Percentiles rank a stretch among this genome's conserved stretches.
Conservation (phyloP, 306 rosid species). For the Vachellia pachyceras region DNA sequence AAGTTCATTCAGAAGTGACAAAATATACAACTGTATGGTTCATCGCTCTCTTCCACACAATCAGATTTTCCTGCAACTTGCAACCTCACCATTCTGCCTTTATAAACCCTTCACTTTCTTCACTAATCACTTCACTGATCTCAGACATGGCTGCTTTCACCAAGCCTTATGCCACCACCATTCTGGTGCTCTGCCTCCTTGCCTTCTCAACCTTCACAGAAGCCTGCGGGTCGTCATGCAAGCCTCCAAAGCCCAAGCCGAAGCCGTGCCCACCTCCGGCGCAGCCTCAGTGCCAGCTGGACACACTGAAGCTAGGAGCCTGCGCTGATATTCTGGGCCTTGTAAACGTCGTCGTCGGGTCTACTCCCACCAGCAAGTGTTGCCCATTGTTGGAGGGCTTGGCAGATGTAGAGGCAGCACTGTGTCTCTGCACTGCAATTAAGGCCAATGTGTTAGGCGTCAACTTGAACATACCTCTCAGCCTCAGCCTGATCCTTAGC, state of each 20-base stretch:
- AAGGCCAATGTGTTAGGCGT: slow-evolving; percentile 81
- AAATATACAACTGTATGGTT: slow-evolving; percentile 45
- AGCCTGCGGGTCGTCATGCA: slow-evolving; percentile 54
- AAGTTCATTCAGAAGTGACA: slow-evolving; percentile 46
- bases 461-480: slow-evolving; percentile 66
- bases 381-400: slow-evolving; percentile 72
- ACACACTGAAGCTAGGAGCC: slow-evolving; percentile 71
- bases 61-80: slow-evolving; percentile 34
- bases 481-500: slow-evolving; percentile 60
- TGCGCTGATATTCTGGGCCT: slow-evolving; percentile 68
- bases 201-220: slow-evolving; percentile 41
- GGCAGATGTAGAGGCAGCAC: slow-evolving; percentile 67
- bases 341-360: slow-evolving; percentile 49
- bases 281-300: slow-evolving; percentile 50
- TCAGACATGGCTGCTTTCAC: slow-evolving; percentile 59
- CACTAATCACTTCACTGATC: slow-evolving; percentile 1
- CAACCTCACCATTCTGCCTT: slow-evolving; percentile 55
- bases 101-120: slow-evolving; percentile 44
- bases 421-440: slow-evolving; percentile 84
- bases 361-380: slow-evolving; percentile 60
- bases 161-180: slow-evolving; percentile 53
- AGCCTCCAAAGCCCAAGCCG: slow-evolving; percentile 19
- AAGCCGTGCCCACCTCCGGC: slow-evolving; percentile 27
- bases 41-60: slow-evolving; percentile 55
- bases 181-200: slow-evolving; percentile 60